Evolutionary conservation across 163 green algal genomes (phyloP).

Genomic region (Smithsoniella earleae): DNA sequence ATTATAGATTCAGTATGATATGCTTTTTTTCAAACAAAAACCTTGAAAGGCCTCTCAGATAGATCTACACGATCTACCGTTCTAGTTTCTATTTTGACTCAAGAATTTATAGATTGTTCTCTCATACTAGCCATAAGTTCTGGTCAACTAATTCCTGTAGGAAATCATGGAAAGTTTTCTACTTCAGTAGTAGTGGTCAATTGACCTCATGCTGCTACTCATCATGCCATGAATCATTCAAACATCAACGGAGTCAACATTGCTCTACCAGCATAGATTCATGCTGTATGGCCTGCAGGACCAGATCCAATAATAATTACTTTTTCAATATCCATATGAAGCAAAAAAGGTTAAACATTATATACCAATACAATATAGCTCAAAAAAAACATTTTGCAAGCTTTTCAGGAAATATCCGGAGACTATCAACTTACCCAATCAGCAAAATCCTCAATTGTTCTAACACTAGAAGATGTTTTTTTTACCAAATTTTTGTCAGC

Average conservation of each 20-base stretch:
- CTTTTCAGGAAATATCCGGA: no score
- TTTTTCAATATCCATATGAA: no score
- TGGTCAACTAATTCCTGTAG: conserved; percentile 67
- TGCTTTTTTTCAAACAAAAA: conserved; percentile 36
- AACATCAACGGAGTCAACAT: conserved; percentile 77
- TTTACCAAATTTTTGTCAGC: no score
- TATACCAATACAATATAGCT: no score
- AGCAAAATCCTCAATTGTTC: no score
- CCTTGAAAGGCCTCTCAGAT: conserved; percentile 58
- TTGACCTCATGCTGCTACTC: conserved; percentile 72
- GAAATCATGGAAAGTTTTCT: conserved; percentile 68
- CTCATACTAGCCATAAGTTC: conserved; percentile 71
- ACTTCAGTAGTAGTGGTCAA: conserved; percentile 83
- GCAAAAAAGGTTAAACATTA: no score
- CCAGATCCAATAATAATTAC: conserved; percentile 70
- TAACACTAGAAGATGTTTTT: no score
- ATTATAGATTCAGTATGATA: conserved; percentile 58
- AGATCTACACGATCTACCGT: conserved; percentile 69
- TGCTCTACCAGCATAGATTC: conserved; percentile 73
- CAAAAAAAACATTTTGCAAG: no score
- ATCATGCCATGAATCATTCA: conserved; percentile 77
- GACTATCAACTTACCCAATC: no score
- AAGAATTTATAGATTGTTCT: conserved; percentile 65
- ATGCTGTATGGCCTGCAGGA: conserved; percentile 73
- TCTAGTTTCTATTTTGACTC: conserved; percentile 72